Evolutionary conservation across 441 rosid genomes (phyloP), one percentile per base, ranked within the genome.

Genomic region (Euphorbia celastroides): DNA sequence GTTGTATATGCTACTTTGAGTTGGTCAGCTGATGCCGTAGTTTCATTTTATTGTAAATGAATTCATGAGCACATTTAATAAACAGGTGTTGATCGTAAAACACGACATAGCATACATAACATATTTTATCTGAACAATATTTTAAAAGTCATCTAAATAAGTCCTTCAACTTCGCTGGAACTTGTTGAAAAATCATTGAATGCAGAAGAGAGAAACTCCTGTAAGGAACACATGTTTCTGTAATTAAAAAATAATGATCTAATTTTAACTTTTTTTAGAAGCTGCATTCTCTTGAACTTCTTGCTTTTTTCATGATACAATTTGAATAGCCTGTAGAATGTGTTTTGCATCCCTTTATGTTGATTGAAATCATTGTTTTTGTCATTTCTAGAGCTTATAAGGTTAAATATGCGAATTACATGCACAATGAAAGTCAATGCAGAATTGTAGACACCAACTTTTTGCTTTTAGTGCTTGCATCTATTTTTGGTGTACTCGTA

Each of bases 61-160:
- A 48, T 19, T 62, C 26, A 26, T 42, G 13, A 62, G 34, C 31
- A 34, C 25, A 60, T 70, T 57, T 57, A 57, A 63, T 30, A 36
- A 58, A 70, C 62, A 48, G 48, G 17, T 52, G 66, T n/a, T n/a
- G n/a, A n/a, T n/a, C n/a, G 55, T 19, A 46, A 48, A 63, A 10
- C 25, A 32, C 34, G 20, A 32, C n/a, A 11, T 60, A 10, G 28
- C 48, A 19, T n/a, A 30, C n/a, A 32, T 31, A n/a, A n/a, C n/a
- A 28, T 14, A 58, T 27, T 57, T 28, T 57, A 31, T 57, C n/a
- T 58, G 4, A n/a, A 58, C 20, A 27, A 22, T n/a, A 31, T 17
- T 58, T 17, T 58, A 17, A 58, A 16, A 25, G 14, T 58, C 44
- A 6, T 31, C 42, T 7, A n/a, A 20, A 20, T 34, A 34, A 60